Percentiles rank a stretch among this genome's conserved stretches.
Evolutionary conservation across 2,329 filamentous ascomycete genomes (phyloP).

Genomic region (Paracorniculantispora psalliotae): DNA sequence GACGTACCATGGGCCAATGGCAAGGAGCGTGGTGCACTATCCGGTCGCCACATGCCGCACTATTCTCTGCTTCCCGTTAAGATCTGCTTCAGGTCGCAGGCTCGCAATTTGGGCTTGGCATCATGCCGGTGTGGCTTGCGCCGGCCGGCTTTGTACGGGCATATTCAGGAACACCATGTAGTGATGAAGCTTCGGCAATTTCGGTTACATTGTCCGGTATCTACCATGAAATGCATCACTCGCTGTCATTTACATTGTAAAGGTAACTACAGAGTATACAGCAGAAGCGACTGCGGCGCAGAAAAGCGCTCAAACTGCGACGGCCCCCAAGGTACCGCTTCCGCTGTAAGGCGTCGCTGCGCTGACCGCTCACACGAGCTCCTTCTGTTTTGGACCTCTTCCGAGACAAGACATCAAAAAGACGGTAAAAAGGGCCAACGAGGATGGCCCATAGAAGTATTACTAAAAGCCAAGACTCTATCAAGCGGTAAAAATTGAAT

Average conservation of each 20-base stretch:
- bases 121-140: neutral
- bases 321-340: too few relatives aligned
- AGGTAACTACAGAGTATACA: neutral
- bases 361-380: neutral
- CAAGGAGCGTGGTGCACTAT: neutral
- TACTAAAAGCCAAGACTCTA: too few relatives aligned
- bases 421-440: neutral
- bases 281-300: neutral
- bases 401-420: neutral
- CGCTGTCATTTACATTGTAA: neutral
- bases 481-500: too few relatives aligned
- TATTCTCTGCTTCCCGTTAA: neutral
- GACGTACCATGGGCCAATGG: neutral
- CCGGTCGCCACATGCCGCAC: neutral
- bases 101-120: neutral
- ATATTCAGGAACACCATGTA: neutral
- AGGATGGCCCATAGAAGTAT: neutral
- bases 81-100: neutral
- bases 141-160: neutral
- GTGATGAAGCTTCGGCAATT: neutral
- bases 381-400: neutral
- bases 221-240: neutral
- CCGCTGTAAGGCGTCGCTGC: neutral
- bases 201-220: neutral
- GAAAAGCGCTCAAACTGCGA: neutral